These are phyloP conservation scores for Prunus padus DNA, from an alignment of 306 rosid species.

Conservation along the genomic window DNA sequence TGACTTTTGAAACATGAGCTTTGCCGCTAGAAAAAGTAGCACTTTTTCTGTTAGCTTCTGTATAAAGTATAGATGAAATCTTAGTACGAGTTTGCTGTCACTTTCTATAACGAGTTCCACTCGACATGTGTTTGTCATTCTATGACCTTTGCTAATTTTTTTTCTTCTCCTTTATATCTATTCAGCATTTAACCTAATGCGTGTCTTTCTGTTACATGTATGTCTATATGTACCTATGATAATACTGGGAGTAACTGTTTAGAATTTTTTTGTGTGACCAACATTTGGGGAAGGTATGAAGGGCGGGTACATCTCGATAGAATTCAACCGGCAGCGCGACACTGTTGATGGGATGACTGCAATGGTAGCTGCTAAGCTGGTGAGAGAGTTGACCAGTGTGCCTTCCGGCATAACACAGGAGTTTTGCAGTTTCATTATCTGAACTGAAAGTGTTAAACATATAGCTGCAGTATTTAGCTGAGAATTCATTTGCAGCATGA, in stretches of 20 bases:
- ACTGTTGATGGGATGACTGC: conserved; percentile 98
- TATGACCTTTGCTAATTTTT: background rate
- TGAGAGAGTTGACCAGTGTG: conserved; percentile 69
- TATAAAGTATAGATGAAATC: background rate
- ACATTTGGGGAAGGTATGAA: conserved; percentile 93
- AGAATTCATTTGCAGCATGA: background rate
- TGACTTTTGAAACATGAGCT: background rate
- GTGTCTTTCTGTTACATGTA: background rate
- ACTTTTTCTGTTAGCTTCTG: background rate
- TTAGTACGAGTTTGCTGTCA: background rate
- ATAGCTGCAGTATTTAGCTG: background rate
- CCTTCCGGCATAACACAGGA: conserved; percentile 1
- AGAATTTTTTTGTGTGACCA: conserved; percentile 36
- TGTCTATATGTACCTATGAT: background rate
- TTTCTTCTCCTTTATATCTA: background rate
- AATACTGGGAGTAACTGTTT: background rate
- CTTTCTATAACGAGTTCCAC: background rate
- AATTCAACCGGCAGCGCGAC: conserved; percentile 90
- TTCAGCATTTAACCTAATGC: background rate
- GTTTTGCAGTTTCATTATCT: background rate
- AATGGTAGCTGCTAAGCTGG: conserved; percentile 97
- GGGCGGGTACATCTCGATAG: conserved; percentile 83
- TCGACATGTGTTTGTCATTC: no score
- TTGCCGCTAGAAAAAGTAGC: background rate
- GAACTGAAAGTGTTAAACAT: background rate